phyloP scores from a whole-genome alignment of 306 rosid species.

The cucumber (Cucumis sativus) region Cucumber_9930_V3 NC_026655.2:17118001-17118500 shows the following conservation, averaged over 20 bases:
- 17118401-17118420: neutral
- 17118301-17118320: neutral
- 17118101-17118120: neutral
- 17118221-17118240: neutral
- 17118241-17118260: neutral
- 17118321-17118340: neutral
- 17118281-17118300: neutral
- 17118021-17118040: too few relatives aligned
- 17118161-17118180: neutral
- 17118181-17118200: neutral
- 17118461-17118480: neutral
- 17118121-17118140: neutral
- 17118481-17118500: neutral
- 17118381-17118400: neutral
- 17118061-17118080: neutral
- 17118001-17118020: too few relatives aligned
- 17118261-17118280: neutral
- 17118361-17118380: neutral
- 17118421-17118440: neutral
- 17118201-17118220: slow-evolving; percentile 4
- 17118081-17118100: neutral
- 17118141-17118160: neutral
- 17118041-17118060: too few relatives aligned
- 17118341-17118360: neutral
- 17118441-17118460: neutral